These are phyloP conservation scores for Thalassiosira mediterranea DNA, from an alignment of 352 stramenopile genomes.

Conservation along the genomic window DNA sequence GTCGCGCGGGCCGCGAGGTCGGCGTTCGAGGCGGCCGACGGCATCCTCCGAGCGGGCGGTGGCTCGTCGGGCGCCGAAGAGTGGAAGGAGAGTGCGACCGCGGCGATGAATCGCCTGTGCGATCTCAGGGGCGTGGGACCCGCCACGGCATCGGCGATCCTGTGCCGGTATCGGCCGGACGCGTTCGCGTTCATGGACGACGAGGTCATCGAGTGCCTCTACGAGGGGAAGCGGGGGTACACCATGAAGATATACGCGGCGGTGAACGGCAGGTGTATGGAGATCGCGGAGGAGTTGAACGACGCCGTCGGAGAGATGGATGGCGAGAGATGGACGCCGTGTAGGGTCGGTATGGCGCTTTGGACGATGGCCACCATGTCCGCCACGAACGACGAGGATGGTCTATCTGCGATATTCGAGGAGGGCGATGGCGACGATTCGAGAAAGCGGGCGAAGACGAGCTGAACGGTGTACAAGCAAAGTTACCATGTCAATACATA, in stretches of 20 bases:
- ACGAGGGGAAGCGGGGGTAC: constrained; percentile 70
- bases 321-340: constrained; percentile 50
- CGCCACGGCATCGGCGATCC: constrained; percentile 68
- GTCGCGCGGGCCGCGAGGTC: constrained; percentile 35
- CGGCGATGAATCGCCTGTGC: constrained; percentile 53
- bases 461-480: too few species aligned
- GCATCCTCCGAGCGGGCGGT: constrained; percentile 4
- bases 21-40: constrained; percentile 44
- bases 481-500: too few species aligned
- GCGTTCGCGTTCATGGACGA: constrained; percentile 83
- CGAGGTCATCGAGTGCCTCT: constrained; percentile 78
- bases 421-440: too few species aligned
- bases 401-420: constrained; percentile 9
- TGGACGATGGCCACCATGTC: constrained; percentile 69
- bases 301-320: constrained; percentile 9
- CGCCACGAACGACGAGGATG: constrained; percentile 35
- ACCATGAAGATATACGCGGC: constrained; percentile 66
- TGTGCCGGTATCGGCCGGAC: constrained; percentile 60
- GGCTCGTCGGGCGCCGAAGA: neutral
- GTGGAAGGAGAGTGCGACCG: constrained; percentile 4
- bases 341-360: constrained; percentile 61
- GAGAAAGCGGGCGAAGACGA: too few species aligned
- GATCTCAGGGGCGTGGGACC: constrained; percentile 72
- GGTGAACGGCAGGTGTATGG: constrained; percentile 55
- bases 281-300: constrained; percentile 53